phyloP scores from a whole-genome alignment of 2,329 filamentous ascomycete genomes.

The Scedosporium dehoogii region DNA sequence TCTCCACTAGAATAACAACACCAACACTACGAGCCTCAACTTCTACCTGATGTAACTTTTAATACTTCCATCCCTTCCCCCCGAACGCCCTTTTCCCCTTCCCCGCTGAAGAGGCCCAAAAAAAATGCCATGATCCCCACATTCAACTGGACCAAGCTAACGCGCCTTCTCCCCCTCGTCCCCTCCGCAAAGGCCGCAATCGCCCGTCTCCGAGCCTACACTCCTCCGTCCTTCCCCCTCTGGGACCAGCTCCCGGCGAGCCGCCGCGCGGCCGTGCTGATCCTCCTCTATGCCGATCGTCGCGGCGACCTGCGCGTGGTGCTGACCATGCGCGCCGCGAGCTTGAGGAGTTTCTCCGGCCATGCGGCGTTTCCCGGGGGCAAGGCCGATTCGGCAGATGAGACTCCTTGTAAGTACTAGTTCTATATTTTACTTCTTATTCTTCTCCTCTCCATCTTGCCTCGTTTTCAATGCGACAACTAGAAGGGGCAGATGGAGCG shows the following conservation, averaged over 20 bases:
- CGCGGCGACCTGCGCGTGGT: conserved; percentile 67
- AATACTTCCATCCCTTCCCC: not conserved
- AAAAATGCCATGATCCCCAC: not conserved
- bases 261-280: conserved; percentile 74
- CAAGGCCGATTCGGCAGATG: conserved; percentile 48
- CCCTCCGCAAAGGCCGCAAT: conserved; percentile 41
- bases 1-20: not conserved
- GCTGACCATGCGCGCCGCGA: conserved; percentile 57
- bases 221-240: conserved; percentile 47
- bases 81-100: not conserved
- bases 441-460: not conserved
- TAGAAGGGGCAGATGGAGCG: not conserved
- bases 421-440: not conserved
- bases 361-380: conserved; percentile 83
- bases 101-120: not conserved
- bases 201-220: conserved; percentile 50
- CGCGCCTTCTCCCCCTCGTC: not conserved
- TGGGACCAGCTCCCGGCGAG: conserved; percentile 53
- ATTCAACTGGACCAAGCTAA: not conserved
- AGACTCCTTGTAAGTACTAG: conserved; percentile 46
- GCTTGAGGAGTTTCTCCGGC: conserved; percentile 61
- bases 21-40: no score
- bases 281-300: conserved; percentile 79
- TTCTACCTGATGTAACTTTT: not conserved
- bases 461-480: not conserved